phyloP scores from a whole-genome alignment of 345 rosid genomes.

The Lepidium africanum region DNA sequence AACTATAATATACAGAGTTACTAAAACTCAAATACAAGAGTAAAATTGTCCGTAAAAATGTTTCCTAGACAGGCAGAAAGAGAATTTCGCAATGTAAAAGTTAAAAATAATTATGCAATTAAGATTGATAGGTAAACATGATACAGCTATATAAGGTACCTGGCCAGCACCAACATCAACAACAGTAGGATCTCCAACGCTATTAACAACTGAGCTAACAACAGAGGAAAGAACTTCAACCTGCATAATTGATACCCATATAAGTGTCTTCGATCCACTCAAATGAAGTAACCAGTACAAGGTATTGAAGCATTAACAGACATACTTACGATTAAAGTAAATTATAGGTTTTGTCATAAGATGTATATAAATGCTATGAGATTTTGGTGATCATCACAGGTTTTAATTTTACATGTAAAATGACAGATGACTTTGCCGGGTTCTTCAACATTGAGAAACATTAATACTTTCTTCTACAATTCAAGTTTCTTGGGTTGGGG shows the following conservation, averaged over 20 bases:
- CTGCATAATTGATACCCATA: constrained; percentile 32
- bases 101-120: not conserved
- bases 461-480: not conserved
- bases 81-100: not conserved
- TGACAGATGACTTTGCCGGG: not conserved
- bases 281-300: not conserved
- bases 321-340: not conserved
- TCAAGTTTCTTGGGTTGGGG: not conserved
- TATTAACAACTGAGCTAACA: constrained; percentile 50
- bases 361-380: not conserved
- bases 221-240: constrained; percentile 84
- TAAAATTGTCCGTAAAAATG: not conserved
- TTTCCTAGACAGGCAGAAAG: not conserved
- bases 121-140: constrained; percentile 1
- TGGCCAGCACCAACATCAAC: constrained; percentile 96
- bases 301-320: not conserved
- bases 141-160: constrained; percentile 32
- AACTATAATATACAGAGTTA: not conserved
- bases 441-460: not conserved
- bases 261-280: not conserved
- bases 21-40: not conserved
- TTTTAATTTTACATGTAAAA: not conserved
- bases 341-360: not conserved
- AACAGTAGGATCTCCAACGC: constrained; percentile 46
- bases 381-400: not conserved